Conservation (phyloP, 305 asterid species). For the Andrographis paniculata region DNA sequence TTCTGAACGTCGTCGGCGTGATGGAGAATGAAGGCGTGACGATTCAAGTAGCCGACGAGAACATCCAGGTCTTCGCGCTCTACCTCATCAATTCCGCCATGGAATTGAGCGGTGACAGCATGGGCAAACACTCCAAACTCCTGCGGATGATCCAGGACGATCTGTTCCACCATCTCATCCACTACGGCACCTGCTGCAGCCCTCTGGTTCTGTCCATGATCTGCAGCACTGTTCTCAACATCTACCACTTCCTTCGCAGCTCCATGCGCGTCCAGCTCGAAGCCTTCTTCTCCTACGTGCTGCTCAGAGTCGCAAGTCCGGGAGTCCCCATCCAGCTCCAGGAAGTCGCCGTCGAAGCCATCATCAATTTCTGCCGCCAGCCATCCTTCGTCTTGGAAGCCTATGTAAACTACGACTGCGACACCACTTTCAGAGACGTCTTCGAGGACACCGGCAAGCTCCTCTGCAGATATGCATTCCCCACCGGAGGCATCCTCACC, state of each 20-base stretch:
- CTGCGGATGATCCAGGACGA: conserved; percentile 90
- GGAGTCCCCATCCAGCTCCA: conserved; percentile 51
- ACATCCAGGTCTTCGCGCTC: conserved; percentile 65
- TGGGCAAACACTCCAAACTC: conserved; percentile 81
- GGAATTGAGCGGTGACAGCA: conserved; percentile 88
- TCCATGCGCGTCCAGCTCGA: conserved; percentile 78
- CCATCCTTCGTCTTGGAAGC: conserved; percentile 56
- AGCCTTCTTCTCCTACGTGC: conserved; percentile 67
- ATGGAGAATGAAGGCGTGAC: conserved; percentile 47
- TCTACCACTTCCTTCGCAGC: conserved; percentile 87
- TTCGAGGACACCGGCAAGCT: conserved; percentile 73
- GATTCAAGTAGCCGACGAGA: conserved; percentile 51
- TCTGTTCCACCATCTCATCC: conserved; percentile 75
- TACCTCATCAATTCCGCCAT: conserved; percentile 68
- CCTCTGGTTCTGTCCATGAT: conserved; percentile 84
- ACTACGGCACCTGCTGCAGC: conserved; percentile 60
- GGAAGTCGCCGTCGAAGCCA: conserved; percentile 80
- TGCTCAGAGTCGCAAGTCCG: conserved; percentile 43
- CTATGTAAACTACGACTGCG: conserved; percentile 77
- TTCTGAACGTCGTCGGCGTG: conserved; percentile 65
- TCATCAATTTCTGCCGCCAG: conserved; percentile 80
- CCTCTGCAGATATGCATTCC: conserved; percentile 81
- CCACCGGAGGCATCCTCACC: conserved; percentile 43
- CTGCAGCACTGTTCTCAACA: conserved; percentile 70
- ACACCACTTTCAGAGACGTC: conserved; percentile 59